Base-by-base conservation (phyloP, 1,284 basidiomycete species). In the Mycena citricolor region DNA sequence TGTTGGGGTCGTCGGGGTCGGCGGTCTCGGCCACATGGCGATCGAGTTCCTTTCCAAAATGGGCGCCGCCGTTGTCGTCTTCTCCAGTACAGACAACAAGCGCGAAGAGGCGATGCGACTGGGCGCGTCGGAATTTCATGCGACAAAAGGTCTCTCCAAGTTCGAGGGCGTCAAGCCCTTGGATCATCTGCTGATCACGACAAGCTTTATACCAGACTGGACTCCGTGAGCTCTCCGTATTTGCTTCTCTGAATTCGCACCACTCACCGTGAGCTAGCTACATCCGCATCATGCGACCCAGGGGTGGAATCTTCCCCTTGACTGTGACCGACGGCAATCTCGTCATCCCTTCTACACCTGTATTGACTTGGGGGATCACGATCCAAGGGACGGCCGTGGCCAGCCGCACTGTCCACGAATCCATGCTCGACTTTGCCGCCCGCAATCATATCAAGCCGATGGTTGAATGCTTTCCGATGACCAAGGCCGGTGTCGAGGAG, bases 21-120 rank as follows among this genome's bases (percentile, higher is more conserved):
- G 66, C 5, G 66, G 66, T 3, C 60, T 68, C 14, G 67, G 66
- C 10, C 66, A 68, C 30, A 58, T 68, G 16, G 66, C 64, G 6
- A 64, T 68, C 31, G 61, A 66, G 39, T 68, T 68, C 39, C 62
- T 68, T 3, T 46, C 60, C 25, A 68, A 64, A 48, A 70, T 70
- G 67, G 68, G 68, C 5, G 78, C 79, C 24, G 72, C 79, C 33
- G 79, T 83, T 5, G 71, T 73, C 47, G 81, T 76, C 36, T 76
- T 83, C 59, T 79, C 77, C n/a, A 68, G 73, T 52, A 74, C 74
- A 3, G 69, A 73, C 25, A 60, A 58, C 39, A 83, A 83, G 62
- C 71, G 66, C 54, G 71, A 71, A 22, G 79, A 82, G 51, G 76
- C 78, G 8, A 59, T 69, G 49, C 64, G 63, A 30, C 70, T 83